Conservation (phyloP, 805 yeast genomes). For the Geotrichum ghanense region DNA sequence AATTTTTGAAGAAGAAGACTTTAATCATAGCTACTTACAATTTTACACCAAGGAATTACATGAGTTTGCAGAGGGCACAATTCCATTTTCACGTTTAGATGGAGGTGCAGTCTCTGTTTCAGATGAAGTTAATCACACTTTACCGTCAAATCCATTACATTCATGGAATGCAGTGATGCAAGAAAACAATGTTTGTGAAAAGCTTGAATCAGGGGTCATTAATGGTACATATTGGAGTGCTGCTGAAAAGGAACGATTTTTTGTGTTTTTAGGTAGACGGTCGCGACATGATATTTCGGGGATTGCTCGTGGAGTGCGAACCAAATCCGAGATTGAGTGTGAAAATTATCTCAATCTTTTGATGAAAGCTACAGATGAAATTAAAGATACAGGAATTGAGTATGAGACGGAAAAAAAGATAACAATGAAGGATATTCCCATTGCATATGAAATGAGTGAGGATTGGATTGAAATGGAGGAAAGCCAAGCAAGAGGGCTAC, state of each 20-base stretch:
- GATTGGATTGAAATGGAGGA: slow-evolving; percentile 15
- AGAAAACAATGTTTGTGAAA: neutral
- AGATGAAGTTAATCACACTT: neutral
- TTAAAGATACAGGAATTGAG: neutral
- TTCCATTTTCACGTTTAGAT: neutral
- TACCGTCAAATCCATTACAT: too few relatives aligned
- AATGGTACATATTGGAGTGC: slow-evolving; percentile 12
- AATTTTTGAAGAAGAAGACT: neutral
- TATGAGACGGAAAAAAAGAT: neutral
- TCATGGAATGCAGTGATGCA: neutral
- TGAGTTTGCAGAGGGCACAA: neutral
- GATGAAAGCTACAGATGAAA: neutral
- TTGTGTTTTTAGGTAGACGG: slow-evolving; percentile 14
- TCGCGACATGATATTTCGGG: slow-evolving; percentile 16
- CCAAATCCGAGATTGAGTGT: slow-evolving; percentile 16
- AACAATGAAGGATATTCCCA: slow-evolving; percentile 14
- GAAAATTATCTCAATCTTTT: slow-evolving; percentile 17
- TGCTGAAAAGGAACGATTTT: slow-evolving; percentile 17
- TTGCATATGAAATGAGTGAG: slow-evolving; percentile 17
- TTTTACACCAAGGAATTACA: neutral
- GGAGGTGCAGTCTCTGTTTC: neutral
- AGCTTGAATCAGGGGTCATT: neutral
- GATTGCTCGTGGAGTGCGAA: slow-evolving; percentile 13
- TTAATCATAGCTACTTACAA: neutral
- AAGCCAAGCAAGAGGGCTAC: neutral